Evolutionary conservation across 2,329 filamentous ascomycete species (phyloP), one percentile per base, ranked within the genome.

Genomic region (Exophiala bonariae): DNA sequence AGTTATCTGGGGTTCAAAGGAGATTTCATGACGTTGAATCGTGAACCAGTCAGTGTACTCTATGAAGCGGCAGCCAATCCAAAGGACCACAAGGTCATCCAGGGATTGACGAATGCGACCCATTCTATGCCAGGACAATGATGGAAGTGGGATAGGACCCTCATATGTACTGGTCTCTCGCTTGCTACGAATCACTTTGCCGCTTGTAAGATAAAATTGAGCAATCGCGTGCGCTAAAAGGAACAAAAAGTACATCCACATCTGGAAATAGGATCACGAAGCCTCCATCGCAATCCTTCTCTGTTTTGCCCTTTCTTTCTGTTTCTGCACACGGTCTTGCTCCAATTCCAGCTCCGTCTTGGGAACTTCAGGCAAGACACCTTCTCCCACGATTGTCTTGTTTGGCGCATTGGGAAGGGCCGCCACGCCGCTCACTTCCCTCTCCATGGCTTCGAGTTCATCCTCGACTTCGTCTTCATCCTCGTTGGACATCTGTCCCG

Each of bases 401-500:
- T 45, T 41, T 1, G 61, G 62, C 13, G 54, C 58, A 13, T 56
- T 51, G 2, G 72, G 71, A 18, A 74, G 55, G 19, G 62, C 59
- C 28, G 59, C 54, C 4, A 65, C 57, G 6, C 64, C 66, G 18
- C 60, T 55, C 22, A 82, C 66, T 62, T 91, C 83, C 32, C 75
- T 76, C 66, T 91, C 87, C 56, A 99, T 76, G 1, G 84, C 85
- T 45, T 87, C 89, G 42, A 99, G 75, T 71, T 99, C 93, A 63
- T 96, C 91, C 66, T 99, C 93, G 26, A 99, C 93, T 63, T 96
- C 93, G 63, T 97, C 92, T 68, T 99, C 93, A 68, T 99, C 93
- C 61, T 95, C 87, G 63, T 90, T 93, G 11, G 90, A 89, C 74
- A 99, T 91, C 59, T 85, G 83, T 10, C 87, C 87, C 26, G 85